phyloP scores from a whole-genome alignment of 495 filamentous ascomycete genomes.

The Penicillium pulvis region DNA sequence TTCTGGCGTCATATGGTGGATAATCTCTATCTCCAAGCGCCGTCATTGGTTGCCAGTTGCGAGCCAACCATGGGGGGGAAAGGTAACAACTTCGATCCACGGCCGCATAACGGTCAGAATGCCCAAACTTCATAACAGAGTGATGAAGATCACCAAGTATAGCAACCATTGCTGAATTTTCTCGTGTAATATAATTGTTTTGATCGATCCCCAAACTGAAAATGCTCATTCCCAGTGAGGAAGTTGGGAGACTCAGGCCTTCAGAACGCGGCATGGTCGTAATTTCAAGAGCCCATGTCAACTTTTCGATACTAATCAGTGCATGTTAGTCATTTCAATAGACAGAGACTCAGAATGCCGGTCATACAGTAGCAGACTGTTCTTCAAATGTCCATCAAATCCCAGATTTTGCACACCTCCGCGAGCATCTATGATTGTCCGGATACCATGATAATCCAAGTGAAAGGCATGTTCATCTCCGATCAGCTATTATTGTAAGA shows the following conservation, averaged over 20 bases:
- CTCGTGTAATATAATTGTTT: neutral
- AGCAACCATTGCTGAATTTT: neutral
- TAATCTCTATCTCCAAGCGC: neutral
- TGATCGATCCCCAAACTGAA: neutral
- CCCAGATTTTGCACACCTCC: slow-evolving; percentile 17
- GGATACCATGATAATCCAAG: slow-evolving; percentile 11
- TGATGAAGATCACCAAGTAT: neutral
- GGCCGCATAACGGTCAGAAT: neutral
- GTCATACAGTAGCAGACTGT: slow-evolving; percentile 14
- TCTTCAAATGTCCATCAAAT: slow-evolving; percentile 17
- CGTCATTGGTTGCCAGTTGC: neutral
- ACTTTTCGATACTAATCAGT: neutral
- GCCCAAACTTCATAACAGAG: neutral
- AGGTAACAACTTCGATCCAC: neutral
- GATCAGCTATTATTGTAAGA: slow-evolving; percentile 6
- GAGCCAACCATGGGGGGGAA: neutral
- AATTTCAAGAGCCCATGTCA: neutral
- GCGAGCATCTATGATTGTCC: neutral
- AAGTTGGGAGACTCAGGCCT: no score
- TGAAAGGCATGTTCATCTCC: slow-evolving; percentile 14
- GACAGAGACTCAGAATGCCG: neutral
- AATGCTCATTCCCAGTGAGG: neutral
- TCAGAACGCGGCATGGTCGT: neutral
- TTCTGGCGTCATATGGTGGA: slow-evolving; percentile 8
- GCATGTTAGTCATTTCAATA: neutral